A percentile compares a stretch with the other conserved stretches of the same genome.
Evolutionary conservation across 768 basidiomycete species (phyloP).

Genomic region (Daedalea quercina): DNA sequence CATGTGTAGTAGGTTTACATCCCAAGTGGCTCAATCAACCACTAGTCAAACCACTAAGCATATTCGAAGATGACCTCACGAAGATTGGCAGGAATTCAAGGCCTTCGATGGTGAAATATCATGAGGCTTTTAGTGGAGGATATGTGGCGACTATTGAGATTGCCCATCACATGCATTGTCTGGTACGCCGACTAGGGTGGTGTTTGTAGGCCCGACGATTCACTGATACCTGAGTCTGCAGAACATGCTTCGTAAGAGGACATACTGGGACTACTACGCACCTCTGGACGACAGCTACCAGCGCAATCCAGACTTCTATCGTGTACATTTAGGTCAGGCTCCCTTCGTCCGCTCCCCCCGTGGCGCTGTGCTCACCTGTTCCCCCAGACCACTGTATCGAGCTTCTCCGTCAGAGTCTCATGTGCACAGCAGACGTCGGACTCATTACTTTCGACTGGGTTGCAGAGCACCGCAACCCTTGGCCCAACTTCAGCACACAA

Average conservation of each 20-base stretch:
- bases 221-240: background rate
- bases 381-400: conserved; percentile 4
- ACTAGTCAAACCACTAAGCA: background rate
- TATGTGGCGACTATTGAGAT: conserved; percentile 1
- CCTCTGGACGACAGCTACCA: background rate
- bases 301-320: background rate
- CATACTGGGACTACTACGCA: conserved; percentile 1
- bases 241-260: background rate
- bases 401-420: background rate
- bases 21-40: background rate
- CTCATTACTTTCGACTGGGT: conserved; percentile 4
- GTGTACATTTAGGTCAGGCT: background rate
- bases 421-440: conserved; percentile 2
- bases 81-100: background rate
- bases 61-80: background rate
- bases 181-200: background rate
- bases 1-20: background rate
- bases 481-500: conserved; percentile 1
- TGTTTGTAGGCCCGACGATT: too few species aligned
- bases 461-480: background rate
- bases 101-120: background rate
- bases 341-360: background rate
- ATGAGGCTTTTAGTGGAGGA: background rate
- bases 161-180: conserved; percentile 2
- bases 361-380: background rate